A percentile compares a stretch with the other conserved stretches of the same genome.
These are phyloP conservation scores for Sideroxylon spinosum DNA, from an alignment of 179 eudicot genomes.

Conservation along the genomic window DNA sequence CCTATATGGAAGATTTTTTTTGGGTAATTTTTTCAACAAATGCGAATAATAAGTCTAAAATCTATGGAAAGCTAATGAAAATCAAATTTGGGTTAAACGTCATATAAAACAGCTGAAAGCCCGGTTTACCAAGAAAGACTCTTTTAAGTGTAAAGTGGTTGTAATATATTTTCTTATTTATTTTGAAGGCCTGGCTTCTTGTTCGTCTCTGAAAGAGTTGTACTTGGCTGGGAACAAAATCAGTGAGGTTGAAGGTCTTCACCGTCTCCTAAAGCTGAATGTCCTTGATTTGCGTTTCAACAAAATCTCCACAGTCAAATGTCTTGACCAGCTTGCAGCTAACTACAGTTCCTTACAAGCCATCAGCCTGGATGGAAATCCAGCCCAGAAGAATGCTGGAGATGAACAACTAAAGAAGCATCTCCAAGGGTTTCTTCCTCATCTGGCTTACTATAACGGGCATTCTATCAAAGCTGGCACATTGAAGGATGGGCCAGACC, in stretches of 20 bases:
- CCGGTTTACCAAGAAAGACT: not conserved
- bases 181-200: constrained; percentile 47
- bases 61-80: no score
- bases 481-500: constrained; percentile 60
- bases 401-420: constrained; percentile 82
- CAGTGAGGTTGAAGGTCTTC: constrained; percentile 98
- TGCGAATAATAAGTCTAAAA: no score
- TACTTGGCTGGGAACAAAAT: constrained; percentile 96
- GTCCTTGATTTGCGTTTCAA: constrained; percentile 87
- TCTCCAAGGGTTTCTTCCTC: constrained; percentile 70
- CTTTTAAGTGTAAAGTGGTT: not conserved
- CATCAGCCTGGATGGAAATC: constrained; percentile 90
- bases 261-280: constrained; percentile 71
- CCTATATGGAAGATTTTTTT: no score
- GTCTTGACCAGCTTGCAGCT: constrained; percentile 89
- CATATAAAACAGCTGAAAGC: not conserved
- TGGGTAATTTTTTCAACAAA: no score
- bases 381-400: constrained; percentile 89
- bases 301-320: constrained; percentile 82
- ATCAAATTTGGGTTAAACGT: no score
- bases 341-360: constrained; percentile 90
- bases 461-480: constrained; percentile 56
- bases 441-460: constrained; percentile 72
- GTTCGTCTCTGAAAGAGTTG: constrained; percentile 76
- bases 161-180: not conserved